Evolutionary conservation across 1,284 basidiomycete species (phyloP).

Genomic region (Pyrrhoderma lamaoense): DNA sequence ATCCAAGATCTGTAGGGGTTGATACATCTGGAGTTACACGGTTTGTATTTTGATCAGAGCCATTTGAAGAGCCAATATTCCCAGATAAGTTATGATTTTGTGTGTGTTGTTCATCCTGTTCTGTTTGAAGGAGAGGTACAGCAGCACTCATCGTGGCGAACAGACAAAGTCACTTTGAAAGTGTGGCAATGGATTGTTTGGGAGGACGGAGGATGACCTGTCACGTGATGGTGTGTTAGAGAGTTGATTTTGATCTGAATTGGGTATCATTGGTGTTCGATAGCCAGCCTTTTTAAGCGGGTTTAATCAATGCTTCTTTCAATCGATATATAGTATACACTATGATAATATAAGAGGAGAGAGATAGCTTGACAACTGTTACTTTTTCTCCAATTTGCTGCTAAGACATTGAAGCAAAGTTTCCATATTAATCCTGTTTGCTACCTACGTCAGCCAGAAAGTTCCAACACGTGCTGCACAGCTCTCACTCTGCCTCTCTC

Average conservation of each 20-base stretch:
- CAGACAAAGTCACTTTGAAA: not conserved
- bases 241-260: no score
- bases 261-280: no score
- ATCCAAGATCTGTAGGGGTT: slow-evolving; percentile 43
- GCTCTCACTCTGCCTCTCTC: not conserved
- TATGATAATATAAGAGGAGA: no score
- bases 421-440: slow-evolving; percentile 7
- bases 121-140: slow-evolving; percentile 15
- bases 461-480: not conserved
- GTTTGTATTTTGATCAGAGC: not conserved
- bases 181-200: no score
- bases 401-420: not conserved
- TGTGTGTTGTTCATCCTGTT: slow-evolving; percentile 2
- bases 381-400: not conserved
- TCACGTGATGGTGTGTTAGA: no score
- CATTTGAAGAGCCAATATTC: slow-evolving; percentile 10
- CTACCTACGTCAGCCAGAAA: slow-evolving; percentile 3
- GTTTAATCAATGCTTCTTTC: no score
- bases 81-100: not conserved
- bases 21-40: slow-evolving; percentile 35
- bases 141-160: slow-evolving; percentile 16
- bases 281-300: no score
- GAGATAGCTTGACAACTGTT: no score
- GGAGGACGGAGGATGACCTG: no score
- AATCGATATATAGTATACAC: no score